Percentiles rank a stretch among this genome's conserved stretches.
Conservation (phyloP, 1,284 basidiomycete species). For the Omphalotus olearius region DNA sequence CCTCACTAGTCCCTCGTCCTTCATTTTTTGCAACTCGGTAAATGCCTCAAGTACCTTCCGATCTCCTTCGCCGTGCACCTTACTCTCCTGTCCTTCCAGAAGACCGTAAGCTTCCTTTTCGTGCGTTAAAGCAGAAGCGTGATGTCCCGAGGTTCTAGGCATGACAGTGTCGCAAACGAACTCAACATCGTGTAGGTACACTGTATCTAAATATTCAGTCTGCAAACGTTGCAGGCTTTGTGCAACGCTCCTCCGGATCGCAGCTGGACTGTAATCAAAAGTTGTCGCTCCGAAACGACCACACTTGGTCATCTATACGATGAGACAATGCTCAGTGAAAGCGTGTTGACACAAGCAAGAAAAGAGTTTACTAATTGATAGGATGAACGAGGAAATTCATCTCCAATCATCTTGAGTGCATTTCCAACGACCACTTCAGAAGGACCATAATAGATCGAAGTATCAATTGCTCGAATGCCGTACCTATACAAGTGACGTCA, state of each 20-base stretch:
- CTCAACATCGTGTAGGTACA: constrained; percentile 93
- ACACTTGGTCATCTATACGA: constrained; percentile 84
- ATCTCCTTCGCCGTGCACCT: constrained; percentile 75
- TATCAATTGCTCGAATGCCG: constrained; percentile 90
- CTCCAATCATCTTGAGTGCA: constrained; percentile 56
- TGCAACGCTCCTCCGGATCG: constrained; percentile 67
- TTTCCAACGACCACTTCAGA: constrained; percentile 89
- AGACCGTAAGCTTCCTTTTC: constrained; percentile 62
- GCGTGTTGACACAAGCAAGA: not conserved
- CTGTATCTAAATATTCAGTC: constrained; percentile 80
- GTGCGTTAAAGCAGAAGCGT: constrained; percentile 47
- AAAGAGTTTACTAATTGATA: constrained; percentile 66
- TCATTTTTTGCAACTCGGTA: constrained; percentile 67
- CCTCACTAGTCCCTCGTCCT: constrained; percentile 75
- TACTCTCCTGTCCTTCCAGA: constrained; percentile 50
- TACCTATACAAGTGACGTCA: constrained; percentile 43
- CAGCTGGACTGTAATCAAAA: constrained; percentile 80
- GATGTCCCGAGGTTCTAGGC: constrained; percentile 50
- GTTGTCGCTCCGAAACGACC: constrained; percentile 76
- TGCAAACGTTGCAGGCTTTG: constrained; percentile 73
- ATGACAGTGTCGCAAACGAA: constrained; percentile 66
- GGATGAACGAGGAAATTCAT: constrained; percentile 74
- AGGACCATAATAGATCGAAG: constrained; percentile 83
- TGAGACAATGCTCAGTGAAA: not conserved
- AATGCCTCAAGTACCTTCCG: constrained; percentile 74